phyloP scores from a whole-genome alignment of 1,284 basidiomycete species.

The Meripilus lineatus region DNA sequence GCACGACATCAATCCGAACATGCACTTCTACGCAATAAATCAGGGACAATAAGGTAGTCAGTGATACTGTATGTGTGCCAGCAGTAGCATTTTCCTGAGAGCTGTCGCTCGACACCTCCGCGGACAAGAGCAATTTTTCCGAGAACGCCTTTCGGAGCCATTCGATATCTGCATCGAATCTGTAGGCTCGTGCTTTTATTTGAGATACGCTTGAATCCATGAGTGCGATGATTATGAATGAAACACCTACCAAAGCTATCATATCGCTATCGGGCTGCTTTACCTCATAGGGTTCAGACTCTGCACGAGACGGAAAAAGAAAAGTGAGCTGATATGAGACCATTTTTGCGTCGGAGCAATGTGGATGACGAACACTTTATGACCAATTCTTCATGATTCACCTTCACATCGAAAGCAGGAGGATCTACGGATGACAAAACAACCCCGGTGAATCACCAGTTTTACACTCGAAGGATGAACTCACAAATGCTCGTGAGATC shows the following conservation, averaged over 20 bases:
- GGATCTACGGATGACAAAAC: slow-evolving; percentile 48
- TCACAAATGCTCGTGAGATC: slow-evolving; percentile 79
- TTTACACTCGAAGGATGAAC: slow-evolving; percentile 10
- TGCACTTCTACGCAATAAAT: too few species aligned
- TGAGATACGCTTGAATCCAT: slow-evolving; percentile 24
- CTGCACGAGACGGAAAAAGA: neutral
- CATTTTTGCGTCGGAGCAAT: slow-evolving; percentile 73
- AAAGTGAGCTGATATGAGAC: slow-evolving; percentile 56
- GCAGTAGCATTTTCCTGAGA: too few species aligned
- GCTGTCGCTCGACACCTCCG: slow-evolving; percentile 48
- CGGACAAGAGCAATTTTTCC: slow-evolving; percentile 74
- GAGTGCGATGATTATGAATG: neutral
- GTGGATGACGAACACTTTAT: slow-evolving; percentile 70
- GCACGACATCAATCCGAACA: too few species aligned
- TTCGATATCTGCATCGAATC: slow-evolving; percentile 76
- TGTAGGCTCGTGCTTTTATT: slow-evolving; percentile 84
- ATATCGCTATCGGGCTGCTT: slow-evolving; percentile 86
- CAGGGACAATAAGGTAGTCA: too few species aligned
- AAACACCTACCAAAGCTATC: slow-evolving; percentile 68
- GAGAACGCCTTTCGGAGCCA: slow-evolving; percentile 75
- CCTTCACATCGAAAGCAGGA: slow-evolving; percentile 72
- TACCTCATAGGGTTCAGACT: slow-evolving; percentile 53
- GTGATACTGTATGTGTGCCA: too few species aligned
- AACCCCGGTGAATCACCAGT: slow-evolving; percentile 1
- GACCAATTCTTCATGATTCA: slow-evolving; percentile 80